Base-by-base conservation (phyloP, 805 yeast genomes). In the Jamesozyma gamospora region DNA sequence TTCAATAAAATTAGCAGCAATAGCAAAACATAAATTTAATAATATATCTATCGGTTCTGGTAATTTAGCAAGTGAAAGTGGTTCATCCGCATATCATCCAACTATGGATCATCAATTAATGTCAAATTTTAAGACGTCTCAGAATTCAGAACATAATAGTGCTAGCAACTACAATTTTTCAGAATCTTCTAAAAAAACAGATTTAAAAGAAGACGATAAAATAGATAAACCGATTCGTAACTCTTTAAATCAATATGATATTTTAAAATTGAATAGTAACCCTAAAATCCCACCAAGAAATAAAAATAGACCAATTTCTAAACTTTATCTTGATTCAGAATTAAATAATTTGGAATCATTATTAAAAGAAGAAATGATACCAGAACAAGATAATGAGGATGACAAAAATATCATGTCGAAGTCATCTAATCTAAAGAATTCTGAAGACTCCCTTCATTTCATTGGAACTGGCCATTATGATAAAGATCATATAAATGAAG, bases 261-360 rank as follows among this genome's bases (percentile, higher is more conserved):
- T n/a, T n/a, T n/a, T n/a, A n/a, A n/a, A n/a, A n/a, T n/a, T n/a
- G n/a, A n/a, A n/a, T n/a, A n/a, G n/a, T n/a, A 52, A 53, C 33
- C 65, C 65, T 7, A 46, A 60, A 2, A 51, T 55, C 3, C 65
- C 65, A 8, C 58, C 58, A 32, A 52, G 64, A 40, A 59, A 48
- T 35, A 53, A 50, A 37, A 51, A 54, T 16, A 53, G 65, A 41
- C 63, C 63, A 11, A 44, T 39, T 16, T 55, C 64, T 6, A 51
- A 50, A 18, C 36, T 53, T 13, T 50, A 50, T 35, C 44, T 53
- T 32, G 27, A 39, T n/a, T 28, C 28, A 13, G 26, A 33, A 17
- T 28, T 18, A 32, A 30, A 15, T 40, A 41, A 18, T 35, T 35
- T 17, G 7, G 41, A 37, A 13, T 40, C 36, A n/a, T 44, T 39